Percentiles rank a stretch among this genome's conserved stretches.
phyloP scores from a whole-genome alignment of 352 stramenopile genomes.

The Phytophthora ohioensis region DNA sequence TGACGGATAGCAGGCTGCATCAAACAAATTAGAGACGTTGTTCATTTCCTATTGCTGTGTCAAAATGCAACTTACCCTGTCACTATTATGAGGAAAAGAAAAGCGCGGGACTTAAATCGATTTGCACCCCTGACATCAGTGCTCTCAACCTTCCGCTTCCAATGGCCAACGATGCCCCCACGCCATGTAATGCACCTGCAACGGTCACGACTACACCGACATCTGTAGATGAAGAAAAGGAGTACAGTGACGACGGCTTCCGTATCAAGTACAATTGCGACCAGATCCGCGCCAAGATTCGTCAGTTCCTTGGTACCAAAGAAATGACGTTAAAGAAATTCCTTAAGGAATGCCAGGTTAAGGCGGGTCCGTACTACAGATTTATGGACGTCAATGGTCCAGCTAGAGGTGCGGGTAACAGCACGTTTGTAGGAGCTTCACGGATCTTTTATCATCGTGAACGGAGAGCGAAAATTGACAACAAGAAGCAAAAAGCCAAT shows the following conservation, averaged over 20 bases:
- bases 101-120: too few species aligned
- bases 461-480: constrained; percentile 7
- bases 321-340: constrained; percentile 56
- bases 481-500: constrained; percentile 23
- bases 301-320: constrained; percentile 51
- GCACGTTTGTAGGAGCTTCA: constrained; percentile 38
- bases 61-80: background rate
- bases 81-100: too few species aligned
- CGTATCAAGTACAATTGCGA: constrained; percentile 45
- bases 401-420: constrained; percentile 41
- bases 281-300: constrained; percentile 46
- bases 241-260: constrained; percentile 25
- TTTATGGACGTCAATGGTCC: constrained; percentile 57
- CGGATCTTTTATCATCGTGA: constrained; percentile 51
- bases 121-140: background rate
- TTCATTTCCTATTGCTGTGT: constrained; percentile 8
- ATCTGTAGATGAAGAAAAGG: constrained; percentile 1
- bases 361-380: constrained; percentile 47
- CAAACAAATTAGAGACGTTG: constrained; percentile 34
- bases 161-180: background rate
- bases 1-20: constrained; percentile 26
- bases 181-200: background rate
- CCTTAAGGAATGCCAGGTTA: constrained; percentile 43
- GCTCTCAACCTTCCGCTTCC: background rate
- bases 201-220: background rate